Evolutionary conservation across 225 moss, liverwort and hornwort species (phyloP).

Genomic region (Bryoerythrophyllum caledonicum): DNA sequence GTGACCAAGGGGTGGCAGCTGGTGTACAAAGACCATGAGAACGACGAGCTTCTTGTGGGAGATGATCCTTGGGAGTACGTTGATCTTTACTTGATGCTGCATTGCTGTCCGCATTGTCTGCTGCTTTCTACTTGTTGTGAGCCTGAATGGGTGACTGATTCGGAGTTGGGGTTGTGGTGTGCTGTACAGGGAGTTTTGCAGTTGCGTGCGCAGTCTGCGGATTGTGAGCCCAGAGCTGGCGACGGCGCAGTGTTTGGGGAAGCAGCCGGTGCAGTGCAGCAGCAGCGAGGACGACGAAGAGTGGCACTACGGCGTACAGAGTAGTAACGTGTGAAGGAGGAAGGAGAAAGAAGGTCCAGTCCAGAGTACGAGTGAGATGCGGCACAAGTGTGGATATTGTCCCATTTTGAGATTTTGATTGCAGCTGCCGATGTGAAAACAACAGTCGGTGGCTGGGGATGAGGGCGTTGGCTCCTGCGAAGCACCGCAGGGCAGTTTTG

Average conservation of each 20-base stretch:
- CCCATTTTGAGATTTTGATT: slow-evolving; percentile 44
- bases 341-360: not conserved
- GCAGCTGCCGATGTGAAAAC: slow-evolving; percentile 18
- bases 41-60: slow-evolving; percentile 59
- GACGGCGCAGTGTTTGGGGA: slow-evolving; percentile 29
- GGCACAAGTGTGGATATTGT: slow-evolving; percentile 43
- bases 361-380: slow-evolving; percentile 7
- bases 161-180: not conserved
- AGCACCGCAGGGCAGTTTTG: slow-evolving; percentile 44
- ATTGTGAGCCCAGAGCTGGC: slow-evolving; percentile 45
- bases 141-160: not conserved
- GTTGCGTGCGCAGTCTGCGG: slow-evolving; percentile 53
- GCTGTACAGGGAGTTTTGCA: slow-evolving; percentile 48
- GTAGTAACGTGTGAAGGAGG: slow-evolving; percentile 11
- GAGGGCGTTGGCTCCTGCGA: slow-evolving; percentile 30
- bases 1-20: slow-evolving; percentile 45
- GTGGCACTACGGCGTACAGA: slow-evolving; percentile 7
- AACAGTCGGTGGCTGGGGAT: slow-evolving; percentile 23
- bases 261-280: slow-evolving; percentile 22
- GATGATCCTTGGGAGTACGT: slow-evolving; percentile 70
- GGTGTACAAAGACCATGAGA: slow-evolving; percentile 60
- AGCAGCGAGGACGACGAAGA: slow-evolving; percentile 49
- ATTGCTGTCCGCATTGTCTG: not conserved
- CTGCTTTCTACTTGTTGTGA: not conserved
- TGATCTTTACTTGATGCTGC: not conserved